Conservation (phyloP, 768 basidiomycete species). For the Trametes elegans region DNA sequence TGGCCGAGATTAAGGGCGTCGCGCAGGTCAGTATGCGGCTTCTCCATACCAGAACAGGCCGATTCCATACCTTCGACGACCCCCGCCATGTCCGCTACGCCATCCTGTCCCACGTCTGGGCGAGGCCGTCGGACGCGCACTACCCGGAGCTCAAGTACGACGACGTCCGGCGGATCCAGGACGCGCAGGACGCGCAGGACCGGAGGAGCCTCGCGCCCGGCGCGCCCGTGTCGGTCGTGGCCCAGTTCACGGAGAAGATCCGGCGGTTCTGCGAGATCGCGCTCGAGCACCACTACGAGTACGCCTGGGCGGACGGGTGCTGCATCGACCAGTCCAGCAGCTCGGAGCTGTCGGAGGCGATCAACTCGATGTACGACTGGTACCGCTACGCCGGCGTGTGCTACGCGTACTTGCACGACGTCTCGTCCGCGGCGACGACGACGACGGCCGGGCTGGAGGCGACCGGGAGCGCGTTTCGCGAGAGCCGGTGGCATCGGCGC, state of each 20-base stretch:
- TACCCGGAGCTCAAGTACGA: slow-evolving; percentile 7
- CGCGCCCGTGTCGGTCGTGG: not conserved
- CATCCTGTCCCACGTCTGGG: slow-evolving; percentile 14
- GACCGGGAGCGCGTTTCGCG: not conserved
- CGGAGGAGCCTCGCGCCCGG: too few species aligned
- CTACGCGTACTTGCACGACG: slow-evolving; percentile 14
- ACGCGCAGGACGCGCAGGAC: not conserved
- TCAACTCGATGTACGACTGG: slow-evolving; percentile 18
- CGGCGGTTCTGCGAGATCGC: slow-evolving; percentile 8
- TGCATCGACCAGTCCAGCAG: slow-evolving; percentile 17
- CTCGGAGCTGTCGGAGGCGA: slow-evolving; percentile 13
- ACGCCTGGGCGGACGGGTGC: slow-evolving; percentile 6
- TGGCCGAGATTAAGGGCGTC: too few species aligned
- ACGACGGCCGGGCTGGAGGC: not conserved
- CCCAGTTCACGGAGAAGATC: slow-evolving; percentile 4
- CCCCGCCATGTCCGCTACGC: slow-evolving; percentile 8
- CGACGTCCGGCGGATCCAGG: not conserved
- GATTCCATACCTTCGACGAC: slow-evolving; percentile 1
- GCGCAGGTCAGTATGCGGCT: not conserved
- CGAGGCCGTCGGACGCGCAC: not conserved
- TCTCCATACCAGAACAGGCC: slow-evolving; percentile 3
- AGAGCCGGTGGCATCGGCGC: slow-evolving; percentile 8
- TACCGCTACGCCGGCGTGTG: slow-evolving; percentile 6
- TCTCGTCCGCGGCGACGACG: not conserved
- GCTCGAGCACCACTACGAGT: not conserved